Base-by-base conservation (phyloP, 495 filamentous ascomycete species). In the Aspergillus nidulans region DNA sequence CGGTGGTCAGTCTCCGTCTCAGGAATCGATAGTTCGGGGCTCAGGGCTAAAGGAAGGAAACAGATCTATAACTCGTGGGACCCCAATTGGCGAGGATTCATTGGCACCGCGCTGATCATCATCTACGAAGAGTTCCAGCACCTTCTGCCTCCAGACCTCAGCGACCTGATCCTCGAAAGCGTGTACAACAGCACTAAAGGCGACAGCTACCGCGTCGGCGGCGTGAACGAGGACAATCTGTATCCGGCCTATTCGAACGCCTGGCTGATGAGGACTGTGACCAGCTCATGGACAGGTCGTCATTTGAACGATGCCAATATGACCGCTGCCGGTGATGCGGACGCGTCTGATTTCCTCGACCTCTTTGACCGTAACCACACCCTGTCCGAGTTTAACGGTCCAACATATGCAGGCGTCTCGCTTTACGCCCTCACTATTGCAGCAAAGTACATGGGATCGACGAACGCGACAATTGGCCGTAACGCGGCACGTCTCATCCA, bases 231-330 rank as follows among this genome's bases (percentile, higher is more conserved):
- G n/a, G 73, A 76, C 26, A 76, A 76, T 44, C 55, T 75, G 5
- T 75, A 74, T 47, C 73, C 73, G 1, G 68, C 69, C 8, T 75
- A 76, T 54, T 70, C 67, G 0, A 76, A 76, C 54, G 49, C 72
- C 10, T 73, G 67, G 58, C 39, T 76, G n/a, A 76, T 76, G 73
- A 62, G 73, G 43, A 69, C 72, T 0, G 64, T 76, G 13, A 57
- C 66, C 9, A 55, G 63, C 13, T 64, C 61, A 20, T 75, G 72
- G 70, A 66, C 67, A 1, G 73, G 73, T 7, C 52, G 53, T 3
- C 60, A 64, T 18, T n/a, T 74, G 6, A 60, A 61, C 12, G 66
- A 75, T 44, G 54, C 58, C 18, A 75, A 76, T 55, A 66, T 75
- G 63, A 76, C 72, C 2, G 39, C 52, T 1, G 53, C 68, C 0